Evolutionary conservation across 768 basidiomycete species (phyloP).

Genomic region (Cantharellus anzutake): DNA sequence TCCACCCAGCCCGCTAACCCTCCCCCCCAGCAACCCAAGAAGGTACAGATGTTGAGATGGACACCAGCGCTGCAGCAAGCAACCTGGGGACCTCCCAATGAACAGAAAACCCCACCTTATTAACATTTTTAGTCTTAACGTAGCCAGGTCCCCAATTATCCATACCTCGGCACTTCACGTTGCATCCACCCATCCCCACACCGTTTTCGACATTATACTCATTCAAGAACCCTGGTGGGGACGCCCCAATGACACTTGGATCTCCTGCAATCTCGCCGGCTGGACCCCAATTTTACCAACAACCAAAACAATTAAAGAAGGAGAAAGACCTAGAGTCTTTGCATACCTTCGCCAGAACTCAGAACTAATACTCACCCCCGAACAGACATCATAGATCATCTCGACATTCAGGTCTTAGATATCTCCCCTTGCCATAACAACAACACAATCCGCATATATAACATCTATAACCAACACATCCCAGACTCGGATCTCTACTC

Average conservation of each 20-base stretch:
- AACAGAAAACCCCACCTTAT: not conserved
- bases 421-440: not conserved
- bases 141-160: not conserved
- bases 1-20: too few species aligned
- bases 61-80: too few species aligned
- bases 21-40: too few species aligned
- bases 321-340: slow-evolving; percentile 2
- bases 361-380: not conserved
- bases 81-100: not conserved
- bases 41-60: too few species aligned
- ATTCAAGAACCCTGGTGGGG: slow-evolving; percentile 2
- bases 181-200: not conserved
- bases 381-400: slow-evolving; percentile 1
- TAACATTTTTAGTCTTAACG: not conserved
- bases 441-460: not conserved
- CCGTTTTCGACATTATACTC: not conserved
- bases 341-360: not conserved
- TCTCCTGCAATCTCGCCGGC: not conserved
- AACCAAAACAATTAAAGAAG: not conserved
- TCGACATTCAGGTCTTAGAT: slow-evolving; percentile 2
- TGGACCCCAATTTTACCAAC: slow-evolving; percentile 4
- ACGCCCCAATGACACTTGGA: not conserved
- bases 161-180: not conserved
- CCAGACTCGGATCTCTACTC: not conserved
- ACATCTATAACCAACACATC: slow-evolving; percentile 3